Evolutionary conservation across 805 yeast species (phyloP), one percentile per base, ranked within the genome.

Genomic region (Lachancea mirantina): DNA sequence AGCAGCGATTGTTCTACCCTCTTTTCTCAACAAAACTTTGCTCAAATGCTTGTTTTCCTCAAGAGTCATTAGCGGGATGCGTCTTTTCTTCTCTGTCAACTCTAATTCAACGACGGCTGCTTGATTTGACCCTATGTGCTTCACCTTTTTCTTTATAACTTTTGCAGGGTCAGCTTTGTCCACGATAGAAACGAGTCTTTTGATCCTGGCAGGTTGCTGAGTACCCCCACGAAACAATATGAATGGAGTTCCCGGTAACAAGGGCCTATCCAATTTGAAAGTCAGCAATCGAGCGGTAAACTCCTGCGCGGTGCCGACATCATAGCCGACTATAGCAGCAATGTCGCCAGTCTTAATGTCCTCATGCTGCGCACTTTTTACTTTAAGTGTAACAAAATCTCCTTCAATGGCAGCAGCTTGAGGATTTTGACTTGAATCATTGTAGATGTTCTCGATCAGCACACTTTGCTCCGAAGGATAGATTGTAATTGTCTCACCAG

Each of bases 81-180:
- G 85, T 50, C 81, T 84, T 29, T 75, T 96, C 55, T 87, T 85
- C 49, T 92, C 78, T 72, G 82, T 84, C 87, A 89, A 83, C 50
- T 96, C 97, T 68, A 85, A 78, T 60, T 92, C 92, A 39, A 96
- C 95, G 55, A 85, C 84, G 23, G 96, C 95, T 29, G 96, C 95
- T 30, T 96, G 83, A 59, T 84, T 84, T 66, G 88, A 88, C 40
- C 95, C 82, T 59, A 79, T 74, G 65, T 95, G 82, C 72, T 84
- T 89, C 35, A 96, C 85, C 43, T 95, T 95, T 67, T 83, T 89
- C 62, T 92, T 74, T 31, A 82, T 52, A n/a, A 92, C 83, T 59
- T 88, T 96, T 30, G 83, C 79, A n/a, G 72, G 57, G 30, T 75
- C 68, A 54, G 74, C 76, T 65, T 83, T 85, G 44, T 96, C 96